Conservation (phyloP, 2,329 filamentous ascomycete species). For the Colletotrichum siamense region DNA sequence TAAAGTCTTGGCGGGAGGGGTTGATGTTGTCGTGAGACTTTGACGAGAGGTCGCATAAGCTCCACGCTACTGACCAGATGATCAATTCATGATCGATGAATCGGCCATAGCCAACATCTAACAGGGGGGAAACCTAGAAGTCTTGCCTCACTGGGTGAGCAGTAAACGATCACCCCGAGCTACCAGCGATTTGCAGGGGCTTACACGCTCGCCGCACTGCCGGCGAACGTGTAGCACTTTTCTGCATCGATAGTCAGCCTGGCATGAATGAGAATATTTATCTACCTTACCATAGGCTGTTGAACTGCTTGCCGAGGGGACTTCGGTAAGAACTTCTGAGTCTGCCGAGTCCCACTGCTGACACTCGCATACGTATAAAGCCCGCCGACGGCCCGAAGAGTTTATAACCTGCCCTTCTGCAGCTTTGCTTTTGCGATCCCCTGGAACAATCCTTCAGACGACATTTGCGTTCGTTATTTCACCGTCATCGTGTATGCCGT, state of each 20-base stretch:
- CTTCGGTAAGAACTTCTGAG: neutral
- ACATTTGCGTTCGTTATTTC: neutral
- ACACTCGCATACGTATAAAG: neutral
- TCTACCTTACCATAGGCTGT: neutral
- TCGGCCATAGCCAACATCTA: neutral
- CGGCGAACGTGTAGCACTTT: neutral
- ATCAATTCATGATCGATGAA: neutral
- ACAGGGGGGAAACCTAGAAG: neutral
- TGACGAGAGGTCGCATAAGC: neutral
- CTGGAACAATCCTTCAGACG: neutral
- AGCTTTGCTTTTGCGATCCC: neutral
- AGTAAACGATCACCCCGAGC: neutral
- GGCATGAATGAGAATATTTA: neutral
- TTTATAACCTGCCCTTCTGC: neutral
- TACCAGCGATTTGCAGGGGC: neutral
- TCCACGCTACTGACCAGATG: neutral
- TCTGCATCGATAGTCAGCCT: neutral
- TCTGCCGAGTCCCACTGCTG: neutral
- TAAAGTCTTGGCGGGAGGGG: neutral
- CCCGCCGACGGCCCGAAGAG: neutral
- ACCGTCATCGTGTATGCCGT: neutral
- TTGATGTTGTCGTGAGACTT: neutral
- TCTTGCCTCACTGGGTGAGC: neutral
- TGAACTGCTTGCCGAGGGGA: neutral
- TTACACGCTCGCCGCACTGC: neutral